These are phyloP conservation scores for Leptographium wingfieldii DNA, from an alignment of 2,329 filamentous ascomycete genomes.

Conservation along the genomic window DNA sequence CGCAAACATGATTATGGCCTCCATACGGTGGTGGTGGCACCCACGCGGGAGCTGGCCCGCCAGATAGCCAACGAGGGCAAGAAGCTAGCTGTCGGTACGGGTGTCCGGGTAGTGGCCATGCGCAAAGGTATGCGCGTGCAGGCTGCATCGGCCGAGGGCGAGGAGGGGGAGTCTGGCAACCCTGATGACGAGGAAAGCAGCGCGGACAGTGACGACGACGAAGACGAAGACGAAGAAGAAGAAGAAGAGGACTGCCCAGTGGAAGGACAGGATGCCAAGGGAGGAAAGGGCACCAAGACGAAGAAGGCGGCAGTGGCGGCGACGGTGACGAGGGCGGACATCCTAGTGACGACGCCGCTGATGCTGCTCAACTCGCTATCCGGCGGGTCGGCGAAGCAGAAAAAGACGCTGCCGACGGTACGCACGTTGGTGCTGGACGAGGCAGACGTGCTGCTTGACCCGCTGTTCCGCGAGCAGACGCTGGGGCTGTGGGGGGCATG, in stretches of 20 bases:
- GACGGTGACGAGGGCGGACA: conserved; percentile 56
- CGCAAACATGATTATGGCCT: conserved; percentile 32
- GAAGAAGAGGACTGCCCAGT: conserved; percentile 23
- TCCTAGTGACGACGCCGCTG: conserved; percentile 70
- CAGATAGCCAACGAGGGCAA: conserved; percentile 78
- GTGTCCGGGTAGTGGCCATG: conserved; percentile 69
- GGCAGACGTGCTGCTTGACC: conserved; percentile 86
- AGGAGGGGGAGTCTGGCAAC: conserved; percentile 13
- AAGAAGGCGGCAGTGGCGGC: conserved; percentile 17
- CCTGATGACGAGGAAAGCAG: background rate
- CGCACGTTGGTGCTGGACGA: conserved; percentile 75
- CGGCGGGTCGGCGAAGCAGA: conserved; percentile 19
- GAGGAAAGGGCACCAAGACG: conserved; percentile 7
- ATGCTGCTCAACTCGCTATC: conserved; percentile 62
- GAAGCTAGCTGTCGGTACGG: conserved; percentile 60
- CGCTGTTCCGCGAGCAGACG: conserved; percentile 81
- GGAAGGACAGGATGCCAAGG: conserved; percentile 5
- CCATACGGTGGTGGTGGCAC: conserved; percentile 59
- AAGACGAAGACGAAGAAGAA: conserved; percentile 8
- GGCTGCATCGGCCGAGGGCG: conserved; percentile 22
- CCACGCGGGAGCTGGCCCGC: conserved; percentile 64
- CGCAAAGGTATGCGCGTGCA: conserved; percentile 68
- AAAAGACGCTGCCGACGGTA: conserved; percentile 49
- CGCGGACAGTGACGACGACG: conserved; percentile 13
- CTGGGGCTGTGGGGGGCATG: conserved; percentile 74